phyloP scores from a whole-genome alignment of 208 protist genomes.

The Kentomonas sorsogonicus region DNA sequence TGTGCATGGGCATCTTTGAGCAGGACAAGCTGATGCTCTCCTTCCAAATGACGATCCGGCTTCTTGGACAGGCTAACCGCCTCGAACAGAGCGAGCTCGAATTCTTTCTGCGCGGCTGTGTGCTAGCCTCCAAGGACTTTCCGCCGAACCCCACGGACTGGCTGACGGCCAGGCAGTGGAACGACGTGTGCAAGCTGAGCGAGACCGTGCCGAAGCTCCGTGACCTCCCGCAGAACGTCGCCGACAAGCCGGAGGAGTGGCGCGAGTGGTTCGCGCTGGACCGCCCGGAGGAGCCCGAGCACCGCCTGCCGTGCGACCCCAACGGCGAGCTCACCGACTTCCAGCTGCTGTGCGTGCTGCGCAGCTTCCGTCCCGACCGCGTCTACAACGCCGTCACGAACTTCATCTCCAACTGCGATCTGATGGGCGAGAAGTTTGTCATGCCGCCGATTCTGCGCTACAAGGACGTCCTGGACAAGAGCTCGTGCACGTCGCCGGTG shows the following conservation, averaged over 20 bases:
- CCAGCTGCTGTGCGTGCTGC: constrained; percentile 93
- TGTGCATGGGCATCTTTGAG: constrained; percentile 98
- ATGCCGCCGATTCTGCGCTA: constrained; percentile 96
- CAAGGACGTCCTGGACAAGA: constrained; percentile 94
- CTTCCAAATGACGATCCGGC: constrained; percentile 95
- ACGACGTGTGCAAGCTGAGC: constrained; percentile 90
- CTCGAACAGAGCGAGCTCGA: constrained; percentile 91
- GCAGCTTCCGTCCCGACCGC: constrained; percentile 97
- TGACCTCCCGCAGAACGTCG: constrained; percentile 64
- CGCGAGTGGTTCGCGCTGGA: constrained; percentile 88
- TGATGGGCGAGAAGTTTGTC: constrained; percentile 93
- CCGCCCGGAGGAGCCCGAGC: constrained; percentile 87
- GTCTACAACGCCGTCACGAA: constrained; percentile 90
- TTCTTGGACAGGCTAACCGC: constrained; percentile 87
- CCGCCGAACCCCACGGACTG: constrained; percentile 83
- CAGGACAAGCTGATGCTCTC: constrained; percentile 98
- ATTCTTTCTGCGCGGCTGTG: constrained; percentile 98
- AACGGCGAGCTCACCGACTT: constrained; percentile 73
- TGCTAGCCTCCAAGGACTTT: constrained; percentile 90
- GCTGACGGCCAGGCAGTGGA: constrained; percentile 95
- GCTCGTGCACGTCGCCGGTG: constrained; percentile 91
- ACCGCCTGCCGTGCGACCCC: constrained; percentile 76
- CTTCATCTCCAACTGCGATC: constrained; percentile 92
- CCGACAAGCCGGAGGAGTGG: constrained; percentile 88
- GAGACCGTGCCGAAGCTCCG: constrained; percentile 73